Conservation (phyloP, 305 asterid species). For the Ajuga reptans region DNA sequence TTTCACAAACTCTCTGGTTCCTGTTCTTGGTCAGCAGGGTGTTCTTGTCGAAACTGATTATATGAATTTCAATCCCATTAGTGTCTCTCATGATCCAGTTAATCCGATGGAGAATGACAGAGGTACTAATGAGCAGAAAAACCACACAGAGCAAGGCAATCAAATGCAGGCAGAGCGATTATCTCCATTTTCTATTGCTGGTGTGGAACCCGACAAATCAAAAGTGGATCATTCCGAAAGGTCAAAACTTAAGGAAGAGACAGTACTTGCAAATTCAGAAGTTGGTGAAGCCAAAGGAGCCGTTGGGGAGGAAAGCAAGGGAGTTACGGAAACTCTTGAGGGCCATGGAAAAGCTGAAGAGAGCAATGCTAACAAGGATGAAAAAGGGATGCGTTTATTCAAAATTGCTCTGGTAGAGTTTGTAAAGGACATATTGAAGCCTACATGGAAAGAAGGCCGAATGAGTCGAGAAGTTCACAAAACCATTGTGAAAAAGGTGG, state of each 20-base stretch:
- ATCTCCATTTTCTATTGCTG: slow-evolving; percentile 2
- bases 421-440: slow-evolving; percentile 85
- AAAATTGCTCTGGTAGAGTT: slow-evolving; percentile 74
- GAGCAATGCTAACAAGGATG: slow-evolving; percentile 53
- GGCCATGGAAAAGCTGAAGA: slow-evolving; percentile 45
- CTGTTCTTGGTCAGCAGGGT: slow-evolving; percentile 19
- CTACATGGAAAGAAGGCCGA: slow-evolving; percentile 87
- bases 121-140: slow-evolving; percentile 20
- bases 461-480: slow-evolving; percentile 93
- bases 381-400: slow-evolving; percentile 63
- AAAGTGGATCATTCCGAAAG: slow-evolving; percentile 17
- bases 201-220: background rate
- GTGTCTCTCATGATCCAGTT: slow-evolving; percentile 12
- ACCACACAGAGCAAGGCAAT: slow-evolving; percentile 1
- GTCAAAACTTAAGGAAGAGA: slow-evolving; percentile 26
- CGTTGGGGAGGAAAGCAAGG: slow-evolving; percentile 24
- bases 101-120: slow-evolving; percentile 20
- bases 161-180: slow-evolving; percentile 1
- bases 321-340: slow-evolving; percentile 32
- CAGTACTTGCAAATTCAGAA: slow-evolving; percentile 16
- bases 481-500: slow-evolving; percentile 87
- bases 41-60: background rate
- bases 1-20: slow-evolving; percentile 13
- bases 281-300: slow-evolving; percentile 12
- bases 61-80: background rate